These are phyloP conservation scores for Metschnikowia arizonensis DNA, from an alignment of 805 yeast species.

Conservation along the genomic window DNA sequence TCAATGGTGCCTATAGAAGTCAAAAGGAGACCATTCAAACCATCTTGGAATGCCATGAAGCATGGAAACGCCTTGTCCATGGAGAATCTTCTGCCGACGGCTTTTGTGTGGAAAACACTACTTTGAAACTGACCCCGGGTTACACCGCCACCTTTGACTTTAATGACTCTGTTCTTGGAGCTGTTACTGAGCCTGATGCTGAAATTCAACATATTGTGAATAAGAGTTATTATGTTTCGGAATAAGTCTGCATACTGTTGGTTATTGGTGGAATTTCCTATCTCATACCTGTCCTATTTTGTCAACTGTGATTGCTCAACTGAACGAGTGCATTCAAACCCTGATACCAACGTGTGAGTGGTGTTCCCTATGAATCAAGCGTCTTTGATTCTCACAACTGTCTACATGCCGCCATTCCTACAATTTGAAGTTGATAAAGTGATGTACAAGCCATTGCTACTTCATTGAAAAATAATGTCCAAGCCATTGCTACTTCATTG, in stretches of 20 bases:
- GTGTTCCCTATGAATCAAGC: no score
- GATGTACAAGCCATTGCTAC: no score
- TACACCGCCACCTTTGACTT: constrained; percentile 9
- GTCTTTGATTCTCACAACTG: no score
- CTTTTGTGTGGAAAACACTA: constrained; percentile 11
- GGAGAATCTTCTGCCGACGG: constrained; percentile 46
- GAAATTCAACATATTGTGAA: constrained; percentile 11
- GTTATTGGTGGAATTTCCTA: no score
- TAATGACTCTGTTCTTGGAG: constrained; percentile 14
- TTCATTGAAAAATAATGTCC: no score
- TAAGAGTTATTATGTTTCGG: constrained; percentile 10
- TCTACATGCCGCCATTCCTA: no score
- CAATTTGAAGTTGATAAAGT: no score
- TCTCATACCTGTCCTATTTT: no score
- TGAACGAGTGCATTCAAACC: no score
- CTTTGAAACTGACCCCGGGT: constrained; percentile 11
- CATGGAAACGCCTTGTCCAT: constrained; percentile 73
- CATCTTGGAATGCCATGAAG: constrained; percentile 73
- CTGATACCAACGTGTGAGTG: no score
- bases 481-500: no score
- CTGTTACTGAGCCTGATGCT: constrained; percentile 14
- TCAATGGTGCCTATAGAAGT: constrained; percentile 87
- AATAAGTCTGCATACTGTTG: neutral
- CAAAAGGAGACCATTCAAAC: constrained; percentile 82
- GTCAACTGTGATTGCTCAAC: no score